Percentiles rank a stretch among this genome's conserved stretches.
Evolutionary conservation across 495 filamentous ascomycete genomes (phyloP).

Genomic region (Penicillium parvum): DNA sequence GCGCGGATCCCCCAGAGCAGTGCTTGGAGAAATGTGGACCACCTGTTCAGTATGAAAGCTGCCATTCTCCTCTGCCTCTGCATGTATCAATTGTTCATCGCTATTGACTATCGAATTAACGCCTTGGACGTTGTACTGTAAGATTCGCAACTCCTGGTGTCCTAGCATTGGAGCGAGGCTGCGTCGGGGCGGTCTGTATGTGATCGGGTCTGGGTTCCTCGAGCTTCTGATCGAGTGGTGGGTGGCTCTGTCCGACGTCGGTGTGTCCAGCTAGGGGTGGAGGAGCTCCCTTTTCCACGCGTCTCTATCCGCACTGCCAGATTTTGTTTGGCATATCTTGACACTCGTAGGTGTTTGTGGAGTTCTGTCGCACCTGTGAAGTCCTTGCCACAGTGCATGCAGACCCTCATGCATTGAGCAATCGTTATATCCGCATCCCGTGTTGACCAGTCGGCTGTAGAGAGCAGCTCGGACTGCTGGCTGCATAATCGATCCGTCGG

Average conservation of each 20-base stretch:
- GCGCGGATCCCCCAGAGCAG: not conserved
- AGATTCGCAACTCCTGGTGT: conserved; percentile 3
- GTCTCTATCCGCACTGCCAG: conserved; percentile 1
- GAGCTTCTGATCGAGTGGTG: conserved; percentile 1
- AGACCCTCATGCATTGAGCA: not conserved
- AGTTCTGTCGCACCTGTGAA: not conserved
- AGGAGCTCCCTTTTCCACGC: not conserved
- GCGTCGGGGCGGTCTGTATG: not conserved
- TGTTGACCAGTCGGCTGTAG: not conserved
- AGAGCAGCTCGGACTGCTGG: no score
- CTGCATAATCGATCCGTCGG: no score
- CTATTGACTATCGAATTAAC: no score
- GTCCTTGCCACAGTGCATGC: not conserved
- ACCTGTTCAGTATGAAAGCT: not conserved
- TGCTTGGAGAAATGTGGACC: not conserved
- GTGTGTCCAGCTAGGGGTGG: not conserved
- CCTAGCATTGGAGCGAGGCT: conserved; percentile 4
- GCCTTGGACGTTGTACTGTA: conserved; percentile 6
- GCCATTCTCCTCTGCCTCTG: no score
- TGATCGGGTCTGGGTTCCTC: conserved; percentile 3
- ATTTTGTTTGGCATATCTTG: not conserved
- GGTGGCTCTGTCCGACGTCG: conserved; percentile 1
- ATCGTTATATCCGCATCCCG: not conserved
- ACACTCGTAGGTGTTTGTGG: not conserved
- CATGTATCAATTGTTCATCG: no score